phyloP scores from a whole-genome alignment of 2,329 filamentous ascomycete species.

The Ophiostoma perfectum region DNA sequence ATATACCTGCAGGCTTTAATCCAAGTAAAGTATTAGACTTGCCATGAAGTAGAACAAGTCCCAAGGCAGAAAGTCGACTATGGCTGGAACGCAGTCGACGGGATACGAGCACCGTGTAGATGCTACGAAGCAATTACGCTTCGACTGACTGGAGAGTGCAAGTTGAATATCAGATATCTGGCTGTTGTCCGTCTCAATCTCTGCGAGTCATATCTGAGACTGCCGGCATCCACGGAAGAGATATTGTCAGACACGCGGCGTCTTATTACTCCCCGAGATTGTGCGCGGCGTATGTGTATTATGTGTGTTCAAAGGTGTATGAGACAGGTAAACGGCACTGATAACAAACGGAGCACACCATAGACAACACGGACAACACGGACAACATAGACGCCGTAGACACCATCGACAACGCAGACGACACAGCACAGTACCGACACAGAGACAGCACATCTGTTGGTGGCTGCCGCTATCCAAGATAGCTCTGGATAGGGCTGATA shows the following conservation, averaged over 20 bases:
- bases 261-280: constrained; percentile 2
- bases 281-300: too few species aligned
- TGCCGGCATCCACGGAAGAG: not conserved
- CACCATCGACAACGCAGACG: too few species aligned
- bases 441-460: too few species aligned
- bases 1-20: not conserved
- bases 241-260: not conserved
- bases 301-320: not conserved
- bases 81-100: too few species aligned
- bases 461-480: too few species aligned
- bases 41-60: constrained; percentile 5
- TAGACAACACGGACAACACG: too few species aligned
- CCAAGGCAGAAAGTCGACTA: too few species aligned
- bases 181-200: too few species aligned
- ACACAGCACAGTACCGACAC: too few species aligned
- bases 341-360: not conserved
- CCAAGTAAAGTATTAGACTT: constrained; percentile 8
- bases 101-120: not conserved
- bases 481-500: not conserved
- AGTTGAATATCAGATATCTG: not conserved
- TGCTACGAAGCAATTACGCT: too few species aligned
- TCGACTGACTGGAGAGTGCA: too few species aligned
- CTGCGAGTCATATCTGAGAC: not conserved
- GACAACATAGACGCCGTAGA: too few species aligned
- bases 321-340: not conserved